phyloP scores from a whole-genome alignment of 345 rosid genomes.

The Euphorbia tirucalli region DNA sequence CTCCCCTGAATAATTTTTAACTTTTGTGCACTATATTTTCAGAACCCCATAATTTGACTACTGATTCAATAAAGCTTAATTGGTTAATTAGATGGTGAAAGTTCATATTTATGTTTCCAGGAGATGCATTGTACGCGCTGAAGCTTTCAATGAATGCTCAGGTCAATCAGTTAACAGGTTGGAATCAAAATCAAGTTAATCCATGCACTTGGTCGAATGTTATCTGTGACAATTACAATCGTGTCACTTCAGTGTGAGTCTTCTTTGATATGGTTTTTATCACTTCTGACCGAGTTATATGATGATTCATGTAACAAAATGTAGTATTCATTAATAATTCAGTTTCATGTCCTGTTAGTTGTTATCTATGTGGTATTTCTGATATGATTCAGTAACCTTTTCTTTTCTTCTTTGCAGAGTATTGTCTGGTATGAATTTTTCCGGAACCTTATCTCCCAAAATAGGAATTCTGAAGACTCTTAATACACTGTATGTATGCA shows the following conservation, averaged over 20 bases:
- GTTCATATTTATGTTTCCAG: constrained; percentile 41
- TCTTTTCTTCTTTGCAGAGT: constrained; percentile 48
- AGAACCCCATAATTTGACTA: not conserved
- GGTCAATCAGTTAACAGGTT: constrained; percentile 51
- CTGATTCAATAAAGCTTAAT: constrained; percentile 12
- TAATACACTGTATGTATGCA: constrained; percentile 64
- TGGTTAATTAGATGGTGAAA: constrained; percentile 24
- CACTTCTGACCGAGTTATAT: constrained; percentile 3
- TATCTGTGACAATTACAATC: constrained; percentile 45
- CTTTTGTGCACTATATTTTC: not conserved
- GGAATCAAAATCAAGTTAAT: constrained; percentile 81
- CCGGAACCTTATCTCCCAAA: constrained; percentile 70
- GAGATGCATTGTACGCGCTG: constrained; percentile 65
- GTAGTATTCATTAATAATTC: constrained; percentile 10
- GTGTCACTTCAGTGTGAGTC: constrained; percentile 77
- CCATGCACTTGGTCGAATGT: constrained; percentile 96
- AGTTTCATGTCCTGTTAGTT: not conserved
- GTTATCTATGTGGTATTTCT: constrained; percentile 11
- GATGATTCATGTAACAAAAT: not conserved
- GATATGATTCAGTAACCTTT: constrained; percentile 11
- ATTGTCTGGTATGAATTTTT: constrained; percentile 72
- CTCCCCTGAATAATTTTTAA: not conserved
- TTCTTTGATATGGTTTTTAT: constrained; percentile 8
- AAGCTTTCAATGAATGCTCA: constrained; percentile 51
- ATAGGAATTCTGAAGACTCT: constrained; percentile 62